phyloP scores from a whole-genome alignment of 108 stramenopile genomes.

The Epipyxis sp. region DNA sequence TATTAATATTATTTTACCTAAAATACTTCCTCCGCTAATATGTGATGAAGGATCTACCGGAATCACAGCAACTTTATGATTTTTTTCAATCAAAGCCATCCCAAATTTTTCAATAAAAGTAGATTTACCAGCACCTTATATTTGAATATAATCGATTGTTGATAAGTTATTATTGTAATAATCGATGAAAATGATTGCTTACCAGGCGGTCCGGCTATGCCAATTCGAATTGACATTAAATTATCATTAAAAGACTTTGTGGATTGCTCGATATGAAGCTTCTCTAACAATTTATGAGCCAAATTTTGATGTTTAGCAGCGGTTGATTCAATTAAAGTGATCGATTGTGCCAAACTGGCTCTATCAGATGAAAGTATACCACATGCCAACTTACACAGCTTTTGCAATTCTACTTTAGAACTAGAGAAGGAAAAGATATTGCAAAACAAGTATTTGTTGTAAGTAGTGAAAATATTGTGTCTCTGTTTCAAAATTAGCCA shows the following conservation, averaged over 20 bases:
- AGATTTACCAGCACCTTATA: constrained; percentile 62
- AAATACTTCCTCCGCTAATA: constrained; percentile 86
- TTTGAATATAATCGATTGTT: no score
- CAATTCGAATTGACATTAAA: constrained; percentile 45
- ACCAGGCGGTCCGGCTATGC: constrained; percentile 62
- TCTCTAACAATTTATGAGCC: constrained; percentile 34
- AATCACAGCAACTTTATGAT: constrained; percentile 72
- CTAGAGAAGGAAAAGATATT: no score
- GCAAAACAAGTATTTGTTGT: no score
- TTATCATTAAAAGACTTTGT: no score
- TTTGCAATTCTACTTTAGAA: no score
- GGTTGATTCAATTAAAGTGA: constrained; percentile 46
- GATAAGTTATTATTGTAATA: no score
- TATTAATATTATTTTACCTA: constrained; percentile 70
- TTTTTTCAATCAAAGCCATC: constrained; percentile 4
- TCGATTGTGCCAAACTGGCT: constrained; percentile 28
- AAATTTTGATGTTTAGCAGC: constrained; percentile 13
- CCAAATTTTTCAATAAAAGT: constrained; percentile 55
- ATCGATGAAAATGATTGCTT: no score
- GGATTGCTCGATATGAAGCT: background rate
- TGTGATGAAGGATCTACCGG: constrained; percentile 83
- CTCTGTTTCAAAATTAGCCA: no score
- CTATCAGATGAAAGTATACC: no score
- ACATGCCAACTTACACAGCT: no score
- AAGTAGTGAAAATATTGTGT: no score